phyloP scores from a whole-genome alignment of 805 yeast genomes.

The Brettanomyces sp. region DNA sequence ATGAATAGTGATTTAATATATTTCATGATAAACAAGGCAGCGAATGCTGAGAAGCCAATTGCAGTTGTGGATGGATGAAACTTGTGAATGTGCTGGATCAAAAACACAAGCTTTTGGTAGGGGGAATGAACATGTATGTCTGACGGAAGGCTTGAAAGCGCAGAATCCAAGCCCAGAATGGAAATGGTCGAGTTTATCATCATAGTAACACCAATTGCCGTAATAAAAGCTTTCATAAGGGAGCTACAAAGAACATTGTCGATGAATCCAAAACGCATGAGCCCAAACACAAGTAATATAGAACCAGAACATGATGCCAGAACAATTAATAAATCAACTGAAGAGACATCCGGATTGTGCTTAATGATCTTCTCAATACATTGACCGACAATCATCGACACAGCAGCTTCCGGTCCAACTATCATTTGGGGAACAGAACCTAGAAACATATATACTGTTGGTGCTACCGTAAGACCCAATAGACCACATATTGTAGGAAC shows the following conservation, averaged over 20 bases:
- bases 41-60: constrained; percentile 47
- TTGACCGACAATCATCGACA: constrained; percentile 76
- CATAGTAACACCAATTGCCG: constrained; percentile 82
- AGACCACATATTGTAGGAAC: constrained; percentile 77
- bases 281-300: constrained; percentile 59
- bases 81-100: constrained; percentile 37
- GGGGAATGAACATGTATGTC: constrained; percentile 58
- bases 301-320: constrained; percentile 73
- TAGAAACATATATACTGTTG: constrained; percentile 63
- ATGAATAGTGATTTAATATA: constrained; percentile 29
- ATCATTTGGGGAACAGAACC: constrained; percentile 87
- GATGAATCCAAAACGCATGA: constrained; percentile 77
- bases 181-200: constrained; percentile 65
- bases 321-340: constrained; percentile 53
- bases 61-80: constrained; percentile 51
- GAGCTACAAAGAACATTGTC: constrained; percentile 75
- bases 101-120: constrained; percentile 53
- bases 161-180: constrained; percentile 54
- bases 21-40: constrained; percentile 33
- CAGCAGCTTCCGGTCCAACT: constrained; percentile 89
- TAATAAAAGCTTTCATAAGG: constrained; percentile 70
- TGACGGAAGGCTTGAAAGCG: constrained; percentile 35
- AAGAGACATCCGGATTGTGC: constrained; percentile 31
- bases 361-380: constrained; percentile 49
- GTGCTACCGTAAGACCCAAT: constrained; percentile 67